Evolutionary conservation across 805 yeast genomes (phyloP).

Genomic region (Brettanomyces anomalus): DNA sequence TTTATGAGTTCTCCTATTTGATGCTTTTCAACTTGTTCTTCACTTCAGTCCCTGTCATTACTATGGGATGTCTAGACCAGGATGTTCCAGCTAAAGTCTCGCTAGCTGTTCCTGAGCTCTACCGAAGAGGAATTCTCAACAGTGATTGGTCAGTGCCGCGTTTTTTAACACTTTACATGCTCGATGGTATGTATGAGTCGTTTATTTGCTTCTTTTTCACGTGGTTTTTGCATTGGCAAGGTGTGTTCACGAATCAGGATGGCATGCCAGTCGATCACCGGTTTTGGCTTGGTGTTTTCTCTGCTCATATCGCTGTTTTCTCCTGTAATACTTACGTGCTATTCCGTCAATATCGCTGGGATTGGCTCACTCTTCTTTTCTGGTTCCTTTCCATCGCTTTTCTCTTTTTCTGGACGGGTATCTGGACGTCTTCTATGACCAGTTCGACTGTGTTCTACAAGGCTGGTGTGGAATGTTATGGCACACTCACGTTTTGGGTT

Average conservation of each 20-base stretch:
- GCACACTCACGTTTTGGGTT: slow-evolving; percentile 59
- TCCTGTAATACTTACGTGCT: slow-evolving; percentile 60
- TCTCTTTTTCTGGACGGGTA: slow-evolving; percentile 72
- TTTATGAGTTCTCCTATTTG: slow-evolving; percentile 69
- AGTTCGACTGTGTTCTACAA: slow-evolving; percentile 49
- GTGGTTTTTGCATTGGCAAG: slow-evolving; percentile 43
- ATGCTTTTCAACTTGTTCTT: slow-evolving; percentile 76
- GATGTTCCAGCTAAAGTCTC: slow-evolving; percentile 62
- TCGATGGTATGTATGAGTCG: slow-evolving; percentile 67
- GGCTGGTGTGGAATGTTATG: slow-evolving; percentile 55
- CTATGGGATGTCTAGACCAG: slow-evolving; percentile 66
- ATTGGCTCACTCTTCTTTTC: slow-evolving; percentile 52
- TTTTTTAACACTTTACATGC: slow-evolving; percentile 48
- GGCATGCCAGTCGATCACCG: slow-evolving; percentile 59
- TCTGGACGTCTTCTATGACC: slow-evolving; percentile 47
- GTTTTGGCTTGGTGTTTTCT: slow-evolving; percentile 61
- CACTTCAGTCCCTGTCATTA: slow-evolving; percentile 70
- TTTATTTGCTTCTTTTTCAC: slow-evolving; percentile 62
- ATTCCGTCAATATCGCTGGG: slow-evolving; percentile 70
- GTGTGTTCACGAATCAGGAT: slow-evolving; percentile 28
- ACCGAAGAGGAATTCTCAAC: slow-evolving; percentile 58
- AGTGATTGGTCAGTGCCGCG: slow-evolving; percentile 51
- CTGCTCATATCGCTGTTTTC: slow-evolving; percentile 50
- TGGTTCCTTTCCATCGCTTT: slow-evolving; percentile 45
- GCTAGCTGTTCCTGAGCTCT: slow-evolving; percentile 60